Evolutionary conservation across 352 stramenopile species (phyloP).

Genomic region (Phytophthora nicotianae): DNA sequence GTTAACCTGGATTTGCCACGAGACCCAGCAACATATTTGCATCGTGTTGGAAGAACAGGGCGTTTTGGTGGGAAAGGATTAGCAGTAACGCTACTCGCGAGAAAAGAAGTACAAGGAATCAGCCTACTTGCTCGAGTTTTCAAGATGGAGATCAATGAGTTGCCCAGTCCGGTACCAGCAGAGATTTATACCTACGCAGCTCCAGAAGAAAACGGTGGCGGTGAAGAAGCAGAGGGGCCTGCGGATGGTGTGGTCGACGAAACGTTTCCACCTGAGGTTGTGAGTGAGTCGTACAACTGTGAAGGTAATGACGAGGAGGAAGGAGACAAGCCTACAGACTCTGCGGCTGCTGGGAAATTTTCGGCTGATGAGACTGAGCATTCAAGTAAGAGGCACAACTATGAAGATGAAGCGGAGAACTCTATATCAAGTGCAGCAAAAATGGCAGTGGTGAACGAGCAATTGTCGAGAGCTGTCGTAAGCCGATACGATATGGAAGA

Average conservation of each 20-base stretch:
- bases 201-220: conserved; percentile 6
- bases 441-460: conserved; percentile 4
- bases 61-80: conserved; percentile 79
- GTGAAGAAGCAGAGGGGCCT: conserved; percentile 1
- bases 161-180: conserved; percentile 49
- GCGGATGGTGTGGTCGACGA: background rate
- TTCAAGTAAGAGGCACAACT: background rate
- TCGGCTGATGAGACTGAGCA: background rate
- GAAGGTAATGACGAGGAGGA: conserved; percentile 1
- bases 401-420: conserved; percentile 3
- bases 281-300: background rate
- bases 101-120: conserved; percentile 56
- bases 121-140: conserved; percentile 68
- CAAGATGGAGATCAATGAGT: conserved; percentile 63
- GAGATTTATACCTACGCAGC: conserved; percentile 52
- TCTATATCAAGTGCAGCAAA: background rate
- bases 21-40: conserved; percentile 80
- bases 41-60: conserved; percentile 74
- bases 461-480: background rate
- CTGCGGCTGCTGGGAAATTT: background rate
- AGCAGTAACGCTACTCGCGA: conserved; percentile 65
- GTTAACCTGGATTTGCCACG: conserved; percentile 76
- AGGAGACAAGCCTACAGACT: background rate
- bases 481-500: conserved; percentile 30
- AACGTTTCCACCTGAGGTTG: background rate